Conservation (phyloP, 2,329 filamentous ascomycete genomes). For the Colletotrichum filicis region DNA sequence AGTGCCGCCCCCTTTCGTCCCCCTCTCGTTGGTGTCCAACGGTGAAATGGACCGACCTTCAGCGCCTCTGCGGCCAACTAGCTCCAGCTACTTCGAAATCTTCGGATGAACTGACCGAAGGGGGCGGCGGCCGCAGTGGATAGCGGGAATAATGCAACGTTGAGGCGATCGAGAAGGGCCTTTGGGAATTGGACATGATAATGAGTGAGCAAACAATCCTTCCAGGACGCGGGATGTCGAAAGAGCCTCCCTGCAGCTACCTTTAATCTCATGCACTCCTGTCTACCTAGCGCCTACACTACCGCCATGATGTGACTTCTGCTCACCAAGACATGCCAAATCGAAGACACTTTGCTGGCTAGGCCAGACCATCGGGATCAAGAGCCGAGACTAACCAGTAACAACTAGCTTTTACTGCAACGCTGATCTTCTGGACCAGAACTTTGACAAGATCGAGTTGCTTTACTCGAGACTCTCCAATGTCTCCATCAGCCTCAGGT, state of each 20-base stretch:
- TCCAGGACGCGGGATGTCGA: background rate
- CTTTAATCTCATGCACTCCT: background rate
- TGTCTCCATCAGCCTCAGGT: slow-evolving; percentile 12
- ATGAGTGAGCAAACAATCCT: background rate
- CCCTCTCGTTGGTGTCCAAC: background rate
- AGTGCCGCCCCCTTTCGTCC: background rate
- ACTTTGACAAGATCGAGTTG: background rate
- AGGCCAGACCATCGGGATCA: background rate
- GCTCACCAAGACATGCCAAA: background rate
- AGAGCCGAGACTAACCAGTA: slow-evolving; percentile 8
- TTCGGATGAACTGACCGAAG: slow-evolving; percentile 23
- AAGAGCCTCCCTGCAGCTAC: background rate
- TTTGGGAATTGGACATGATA: background rate
- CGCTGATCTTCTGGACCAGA: background rate
- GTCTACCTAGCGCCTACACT: background rate
- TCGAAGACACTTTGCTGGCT: background rate
- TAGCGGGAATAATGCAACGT: background rate
- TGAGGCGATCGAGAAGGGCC: background rate
- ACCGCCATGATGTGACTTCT: background rate
- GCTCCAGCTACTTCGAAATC: background rate
- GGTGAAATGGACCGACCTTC: background rate
- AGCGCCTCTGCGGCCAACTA: background rate
- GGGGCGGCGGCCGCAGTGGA: slow-evolving; percentile 7
- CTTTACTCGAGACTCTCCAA: slow-evolving; percentile 24
- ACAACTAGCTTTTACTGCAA: background rate